Evolutionary conservation across 306 rosid species (phyloP), one percentile per base, ranked within the genome.

Genomic region (Morella rubra): DNA sequence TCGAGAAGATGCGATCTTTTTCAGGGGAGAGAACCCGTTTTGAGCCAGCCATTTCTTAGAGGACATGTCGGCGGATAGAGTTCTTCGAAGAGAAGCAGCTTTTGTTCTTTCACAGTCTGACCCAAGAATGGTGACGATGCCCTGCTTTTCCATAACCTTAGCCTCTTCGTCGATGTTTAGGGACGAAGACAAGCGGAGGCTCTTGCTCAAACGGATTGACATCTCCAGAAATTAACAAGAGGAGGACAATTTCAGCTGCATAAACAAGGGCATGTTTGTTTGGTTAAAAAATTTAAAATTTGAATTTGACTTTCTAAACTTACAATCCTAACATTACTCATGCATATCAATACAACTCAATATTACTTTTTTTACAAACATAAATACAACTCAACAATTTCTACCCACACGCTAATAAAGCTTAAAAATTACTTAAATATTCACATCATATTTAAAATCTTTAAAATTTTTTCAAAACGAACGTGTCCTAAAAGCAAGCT

Each of bases 31-130:
- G 78, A 81, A 65, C 3, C 89, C 85, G 24, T 87, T 81, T 61
- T 86, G 89, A 18, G 87, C 81, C 56, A 90, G 82, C 96, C 97
- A 95, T 61, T 87, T 85, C 84, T 86, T 81, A 14, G 97, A 90
- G 7, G 97, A 95, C 97, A 95, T 90, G 88, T 95, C 96, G 15
- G 97, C 97, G 0, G 99, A 95, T n/a, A 90, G 88, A 73, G 97
- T 87, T 56, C 97, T 79, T 24, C 97, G 73, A 0, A 95, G 76
- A 32, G 98, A 87, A 75, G 92, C 76, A 19, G 73, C 84, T 77
- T 52, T 54, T 46, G 59, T 67, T 53, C 77, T 81, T 40, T 88
- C 88, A 44, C 19, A 46, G 69, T 83, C 85, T 32, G 89, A 80
- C 42, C 86, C 80, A 40, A 95, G 88, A 78, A 92, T 85, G 76